Base-by-base conservation (phyloP, 2,329 filamentous ascomycete genomes). In the Claviceps fusiformis region DNA sequence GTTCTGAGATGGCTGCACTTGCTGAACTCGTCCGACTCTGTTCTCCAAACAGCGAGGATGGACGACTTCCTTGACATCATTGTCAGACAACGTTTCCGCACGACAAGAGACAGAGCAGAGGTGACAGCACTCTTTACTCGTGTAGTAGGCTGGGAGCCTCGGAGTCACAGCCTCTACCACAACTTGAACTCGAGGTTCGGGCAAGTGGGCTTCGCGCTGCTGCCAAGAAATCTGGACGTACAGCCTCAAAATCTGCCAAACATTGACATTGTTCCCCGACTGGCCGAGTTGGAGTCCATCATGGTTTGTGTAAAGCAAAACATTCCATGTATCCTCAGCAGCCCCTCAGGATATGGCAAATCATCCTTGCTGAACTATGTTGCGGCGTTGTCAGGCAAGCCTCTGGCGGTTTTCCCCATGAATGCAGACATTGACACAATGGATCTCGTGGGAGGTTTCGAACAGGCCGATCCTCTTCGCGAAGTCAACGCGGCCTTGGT, bases 381-480 rank as follows among this genome's bases (percentile, higher is more conserved):
- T 33, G 91, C 93, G n/a, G 84, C 86, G 13, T 72, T 86, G 29
- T 81, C 82, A 46, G 93, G 93, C 29, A 86, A 86, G 55, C 76
- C 82, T 1, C 73, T 97, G 3, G 80, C 91, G 37, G 86, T 89
- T 17, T 88, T 97, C 62, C 84, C 91, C 0, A 82, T 98, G 71
- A 98, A 95, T 65, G 86, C 91, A 7, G 95, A 98, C 63, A 87
- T 95, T 48, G 93, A 98, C 68, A 91, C 92, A 0, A 95, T 95
- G 83, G 93, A 98, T 69, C 81, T 98, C 55, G 89, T 98, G 55
- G 93, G 93, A 64, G 93, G 93, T 0, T 98, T 95, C 65, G 93
- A 98, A 68, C 93, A 98, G 70, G 84, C 89, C 19, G 93, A 98
- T 66, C 83, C 88, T 27, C 77, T 86, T 53, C 80, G 92, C 55